These are phyloP conservation scores for Epithemia pelagica DNA, from an alignment of 108 stramenopile genomes.

Conservation along the genomic window DNA sequence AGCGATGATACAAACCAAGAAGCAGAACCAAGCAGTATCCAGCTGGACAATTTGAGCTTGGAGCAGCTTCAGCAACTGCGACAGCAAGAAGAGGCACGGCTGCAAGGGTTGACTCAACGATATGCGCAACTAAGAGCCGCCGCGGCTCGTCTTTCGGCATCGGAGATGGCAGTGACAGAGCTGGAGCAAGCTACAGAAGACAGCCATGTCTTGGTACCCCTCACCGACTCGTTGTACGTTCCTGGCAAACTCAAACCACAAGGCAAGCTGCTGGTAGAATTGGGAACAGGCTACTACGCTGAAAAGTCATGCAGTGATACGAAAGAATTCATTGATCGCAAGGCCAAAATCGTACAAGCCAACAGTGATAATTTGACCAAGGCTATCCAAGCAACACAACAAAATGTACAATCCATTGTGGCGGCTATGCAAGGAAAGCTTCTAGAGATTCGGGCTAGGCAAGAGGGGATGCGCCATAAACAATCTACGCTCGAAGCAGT, in stretches of 20 bases:
- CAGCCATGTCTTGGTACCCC: slow-evolving; percentile 76
- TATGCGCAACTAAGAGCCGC: slow-evolving; percentile 71
- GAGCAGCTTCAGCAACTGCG: slow-evolving; percentile 76
- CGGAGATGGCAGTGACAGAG: slow-evolving; percentile 48
- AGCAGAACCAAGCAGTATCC: slow-evolving; percentile 16
- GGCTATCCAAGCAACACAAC: slow-evolving; percentile 46
- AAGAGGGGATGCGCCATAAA: slow-evolving; percentile 40
- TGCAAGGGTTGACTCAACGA: slow-evolving; percentile 57
- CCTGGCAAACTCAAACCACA: slow-evolving; percentile 78
- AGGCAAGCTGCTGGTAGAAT: slow-evolving; percentile 65
- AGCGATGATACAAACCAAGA: background rate
- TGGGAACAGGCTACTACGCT: slow-evolving; percentile 83
- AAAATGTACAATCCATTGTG: slow-evolving; percentile 61
- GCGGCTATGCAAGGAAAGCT: slow-evolving; percentile 86
- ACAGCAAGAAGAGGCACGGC: slow-evolving; percentile 64
- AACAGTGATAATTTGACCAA: slow-evolving; percentile 75
- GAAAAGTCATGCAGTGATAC: slow-evolving; percentile 68
- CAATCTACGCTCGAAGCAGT: no score
- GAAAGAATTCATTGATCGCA: slow-evolving; percentile 59
- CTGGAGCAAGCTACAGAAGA: slow-evolving; percentile 35
- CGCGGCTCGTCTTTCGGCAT: slow-evolving; percentile 60
- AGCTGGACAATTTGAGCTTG: slow-evolving; percentile 71
- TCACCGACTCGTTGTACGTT: slow-evolving; percentile 81
- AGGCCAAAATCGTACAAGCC: slow-evolving; percentile 64
- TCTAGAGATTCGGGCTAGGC: slow-evolving; percentile 77